Conservation (phyloP, 1,139 yeast species). For the Diutina neorugosa region DNA sequence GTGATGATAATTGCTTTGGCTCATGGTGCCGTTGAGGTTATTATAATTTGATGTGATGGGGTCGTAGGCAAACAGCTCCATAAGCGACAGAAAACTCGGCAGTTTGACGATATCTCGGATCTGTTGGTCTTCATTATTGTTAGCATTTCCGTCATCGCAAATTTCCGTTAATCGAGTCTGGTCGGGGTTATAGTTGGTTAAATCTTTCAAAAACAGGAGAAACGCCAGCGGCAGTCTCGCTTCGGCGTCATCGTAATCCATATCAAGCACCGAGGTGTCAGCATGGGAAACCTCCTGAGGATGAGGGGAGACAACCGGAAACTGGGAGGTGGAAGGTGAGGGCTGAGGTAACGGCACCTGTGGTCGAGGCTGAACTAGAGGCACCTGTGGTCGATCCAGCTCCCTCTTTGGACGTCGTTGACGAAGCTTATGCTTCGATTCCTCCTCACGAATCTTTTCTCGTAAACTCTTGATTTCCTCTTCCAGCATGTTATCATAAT, state of each 20-base stretch:
- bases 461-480: constrained; percentile 15
- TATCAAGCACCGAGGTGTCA: neutral
- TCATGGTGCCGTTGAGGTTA: neutral
- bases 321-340: neutral
- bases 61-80: constrained; percentile 1
- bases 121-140: neutral
- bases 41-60: neutral
- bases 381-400: too few relatives aligned
- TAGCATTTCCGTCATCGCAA: neutral
- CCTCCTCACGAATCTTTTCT: constrained; percentile 18
- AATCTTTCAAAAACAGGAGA: neutral
- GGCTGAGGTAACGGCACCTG: too few relatives aligned
- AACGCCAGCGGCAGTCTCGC: constrained; percentile 4
- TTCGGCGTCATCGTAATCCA: neutral
- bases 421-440: constrained; percentile 22
- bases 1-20: neutral
- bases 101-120: neutral
- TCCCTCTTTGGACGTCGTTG: constrained; percentile 11
- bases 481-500: constrained; percentile 17
- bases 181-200: neutral
- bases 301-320: neutral
- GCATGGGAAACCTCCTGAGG: neutral
- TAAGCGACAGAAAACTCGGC: neutral
- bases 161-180: neutral
- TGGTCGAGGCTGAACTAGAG: too few relatives aligned